A percentile compares a stretch with the other conserved stretches of the same genome.
Evolutionary conservation across 371 early-diverging fungal species (phyloP).

Genomic region (Mortierella sp.): DNA sequence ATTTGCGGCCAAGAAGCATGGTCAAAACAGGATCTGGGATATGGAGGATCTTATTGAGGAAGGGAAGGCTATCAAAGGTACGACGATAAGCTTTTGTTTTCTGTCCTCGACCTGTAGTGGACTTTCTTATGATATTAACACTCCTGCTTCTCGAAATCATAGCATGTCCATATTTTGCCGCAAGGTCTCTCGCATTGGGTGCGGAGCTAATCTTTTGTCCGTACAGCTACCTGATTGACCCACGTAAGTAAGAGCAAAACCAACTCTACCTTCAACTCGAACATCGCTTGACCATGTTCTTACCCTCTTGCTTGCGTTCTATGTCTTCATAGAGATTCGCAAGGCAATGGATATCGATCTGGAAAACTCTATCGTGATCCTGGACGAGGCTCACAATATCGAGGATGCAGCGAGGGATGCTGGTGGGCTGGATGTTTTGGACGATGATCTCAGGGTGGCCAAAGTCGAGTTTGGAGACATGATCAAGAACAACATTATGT

Average conservation of each 20-base stretch:
- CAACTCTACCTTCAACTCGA: neutral
- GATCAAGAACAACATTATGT: conserved; percentile 26
- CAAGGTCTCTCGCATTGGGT: conserved; percentile 66
- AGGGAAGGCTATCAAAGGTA: conserved; percentile 61
- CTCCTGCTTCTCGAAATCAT: conserved; percentile 14
- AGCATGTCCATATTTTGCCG: conserved; percentile 90
- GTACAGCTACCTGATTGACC: conserved; percentile 91
- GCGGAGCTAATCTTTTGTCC: conserved; percentile 93
- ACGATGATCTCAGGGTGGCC: conserved; percentile 57
- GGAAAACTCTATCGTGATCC: conserved; percentile 78
- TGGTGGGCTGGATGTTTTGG: conserved; percentile 67
- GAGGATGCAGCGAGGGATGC: conserved; percentile 68
- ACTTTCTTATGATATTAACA: neutral
- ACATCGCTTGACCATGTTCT: neutral
- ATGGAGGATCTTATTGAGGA: conserved; percentile 79
- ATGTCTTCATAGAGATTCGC: conserved; percentile 61
- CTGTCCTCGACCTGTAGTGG: neutral
- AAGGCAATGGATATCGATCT: conserved; percentile 71
- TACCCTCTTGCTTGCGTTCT: neutral
- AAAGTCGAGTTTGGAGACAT: conserved; percentile 60
- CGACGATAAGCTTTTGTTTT: neutral
- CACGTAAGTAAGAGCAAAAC: neutral
- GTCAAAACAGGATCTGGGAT: conserved; percentile 67
- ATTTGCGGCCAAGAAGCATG: conserved; percentile 13
- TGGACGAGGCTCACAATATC: conserved; percentile 89